Evolutionary conservation across 2,329 filamentous ascomycete genomes (phyloP).

Genomic region (Lasiodiplodia citricola): DNA sequence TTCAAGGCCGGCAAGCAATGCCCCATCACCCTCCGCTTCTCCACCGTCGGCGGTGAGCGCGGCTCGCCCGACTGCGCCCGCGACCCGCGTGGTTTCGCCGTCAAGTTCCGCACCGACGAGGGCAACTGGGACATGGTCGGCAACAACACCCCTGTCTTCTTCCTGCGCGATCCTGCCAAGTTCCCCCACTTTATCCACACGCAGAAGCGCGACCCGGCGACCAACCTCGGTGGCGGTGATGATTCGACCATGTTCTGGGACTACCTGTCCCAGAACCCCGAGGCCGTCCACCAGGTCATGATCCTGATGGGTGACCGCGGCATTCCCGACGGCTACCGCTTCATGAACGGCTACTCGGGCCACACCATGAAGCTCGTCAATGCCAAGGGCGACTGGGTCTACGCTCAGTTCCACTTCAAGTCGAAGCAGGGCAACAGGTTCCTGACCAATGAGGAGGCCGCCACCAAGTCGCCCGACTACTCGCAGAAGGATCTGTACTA

Average conservation of each 20-base stretch:
- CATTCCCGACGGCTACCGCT: slow-evolving; percentile 60
- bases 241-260: slow-evolving; percentile 72
- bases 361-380: slow-evolving; percentile 61
- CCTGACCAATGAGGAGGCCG: slow-evolving; percentile 58
- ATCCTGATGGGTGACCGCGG: slow-evolving; percentile 61
- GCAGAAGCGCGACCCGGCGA: slow-evolving; percentile 75
- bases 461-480: slow-evolving; percentile 58
- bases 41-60: slow-evolving; percentile 75
- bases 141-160: slow-evolving; percentile 78
- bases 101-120: slow-evolving; percentile 75
- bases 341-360: slow-evolving; percentile 61
- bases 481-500: slow-evolving; percentile 59
- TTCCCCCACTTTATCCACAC: slow-evolving; percentile 77
- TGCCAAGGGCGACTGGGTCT: slow-evolving; percentile 60
- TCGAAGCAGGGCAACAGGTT: slow-evolving; percentile 58
- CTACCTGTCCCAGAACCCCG: slow-evolving; percentile 60
- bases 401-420: slow-evolving; percentile 60
- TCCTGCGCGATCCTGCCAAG: slow-evolving; percentile 74
- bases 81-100: slow-evolving; percentile 73
- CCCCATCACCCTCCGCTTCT: slow-evolving; percentile 71
- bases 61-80: slow-evolving; percentile 74
- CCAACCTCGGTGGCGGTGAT: slow-evolving; percentile 69
- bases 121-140: slow-evolving; percentile 77
- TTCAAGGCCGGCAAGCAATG: slow-evolving; percentile 71
- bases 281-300: slow-evolving; percentile 60